Evolutionary conservation across 1,284 basidiomycete genomes (phyloP).

Genomic region (Afroboletus lepidellus): DNA sequence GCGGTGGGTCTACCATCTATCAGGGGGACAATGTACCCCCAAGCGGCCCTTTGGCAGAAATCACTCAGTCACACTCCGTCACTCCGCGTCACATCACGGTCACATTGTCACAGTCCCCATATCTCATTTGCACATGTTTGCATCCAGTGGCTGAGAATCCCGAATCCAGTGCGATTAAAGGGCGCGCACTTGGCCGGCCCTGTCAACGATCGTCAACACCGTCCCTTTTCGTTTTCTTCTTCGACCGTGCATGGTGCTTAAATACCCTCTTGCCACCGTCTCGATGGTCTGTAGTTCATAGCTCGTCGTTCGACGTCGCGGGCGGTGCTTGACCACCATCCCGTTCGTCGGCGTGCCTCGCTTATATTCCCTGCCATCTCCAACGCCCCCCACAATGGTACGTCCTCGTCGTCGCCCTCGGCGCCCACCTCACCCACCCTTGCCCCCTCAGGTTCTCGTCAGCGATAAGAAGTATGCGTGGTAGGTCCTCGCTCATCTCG

Average conservation of each 20-base stretch:
- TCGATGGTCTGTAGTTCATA: conserved; percentile 38
- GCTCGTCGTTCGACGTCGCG: conserved; percentile 45
- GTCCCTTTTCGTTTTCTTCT: conserved; percentile 14
- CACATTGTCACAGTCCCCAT: conserved; percentile 11
- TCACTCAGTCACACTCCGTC: conserved; percentile 18
- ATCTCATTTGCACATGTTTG: conserved; percentile 27
- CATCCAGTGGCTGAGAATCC: conserved; percentile 24
- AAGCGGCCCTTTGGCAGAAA: conserved; percentile 34
- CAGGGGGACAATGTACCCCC: conserved; percentile 15
- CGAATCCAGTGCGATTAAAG: conserved; percentile 29
- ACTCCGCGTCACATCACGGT: conserved; percentile 8
- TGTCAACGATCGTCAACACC: conserved; percentile 50
- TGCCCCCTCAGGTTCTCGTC: conserved; percentile 58
- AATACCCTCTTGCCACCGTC: conserved; percentile 32
- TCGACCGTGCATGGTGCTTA: conserved; percentile 42
- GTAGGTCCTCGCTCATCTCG: conserved; percentile 40
- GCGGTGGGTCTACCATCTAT: not conserved
- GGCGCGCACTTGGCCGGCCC: conserved; percentile 26
- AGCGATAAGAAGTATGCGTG: conserved; percentile 81
- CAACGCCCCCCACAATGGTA: conserved; percentile 36
- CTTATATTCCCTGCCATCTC: conserved; percentile 31
- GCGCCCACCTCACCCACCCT: conserved; percentile 1
- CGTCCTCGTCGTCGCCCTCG: conserved; percentile 17
- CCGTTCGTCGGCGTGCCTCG: conserved; percentile 33
- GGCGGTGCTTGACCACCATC: conserved; percentile 43